Evolutionary conservation across 163 green algal species (phyloP).

Genomic region (Chlorella variabilis): DNA sequence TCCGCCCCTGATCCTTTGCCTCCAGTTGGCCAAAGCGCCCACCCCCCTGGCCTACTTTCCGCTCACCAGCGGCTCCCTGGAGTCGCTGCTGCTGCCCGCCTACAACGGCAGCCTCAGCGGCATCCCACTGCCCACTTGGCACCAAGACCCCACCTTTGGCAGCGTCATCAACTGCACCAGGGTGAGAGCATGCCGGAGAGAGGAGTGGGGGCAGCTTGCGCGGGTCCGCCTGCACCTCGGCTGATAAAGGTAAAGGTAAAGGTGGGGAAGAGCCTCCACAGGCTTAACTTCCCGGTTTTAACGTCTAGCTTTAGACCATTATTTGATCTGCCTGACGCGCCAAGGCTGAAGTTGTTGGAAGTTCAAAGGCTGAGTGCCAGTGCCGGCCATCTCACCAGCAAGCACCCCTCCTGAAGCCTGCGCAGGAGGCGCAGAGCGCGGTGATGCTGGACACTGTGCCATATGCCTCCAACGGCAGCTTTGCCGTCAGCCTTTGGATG

Average conservation of each 20-base stretch:
- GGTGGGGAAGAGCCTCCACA: too few species aligned
- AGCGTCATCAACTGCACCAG: constrained; percentile 26
- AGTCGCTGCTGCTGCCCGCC: constrained; percentile 28
- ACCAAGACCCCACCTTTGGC: constrained; percentile 20
- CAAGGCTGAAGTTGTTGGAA: too few species aligned
- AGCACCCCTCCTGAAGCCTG: too few species aligned
- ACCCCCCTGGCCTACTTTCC: constrained; percentile 52
- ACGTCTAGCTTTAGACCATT: too few species aligned
- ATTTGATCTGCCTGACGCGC: too few species aligned
- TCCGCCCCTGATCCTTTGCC: too few species aligned
- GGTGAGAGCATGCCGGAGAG: background rate
- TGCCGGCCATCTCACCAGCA: too few species aligned
- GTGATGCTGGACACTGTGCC: constrained; percentile 36
- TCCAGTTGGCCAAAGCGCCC: background rate
- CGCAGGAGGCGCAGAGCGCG: constrained; percentile 2
- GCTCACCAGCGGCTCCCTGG: constrained; percentile 37
- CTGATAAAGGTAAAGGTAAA: too few species aligned
- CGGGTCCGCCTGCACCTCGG: too few species aligned
- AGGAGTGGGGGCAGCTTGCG: too few species aligned
- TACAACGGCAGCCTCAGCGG: constrained; percentile 30
- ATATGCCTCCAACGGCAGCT: constrained; percentile 21
- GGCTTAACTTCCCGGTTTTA: too few species aligned
- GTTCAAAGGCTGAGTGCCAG: too few species aligned
- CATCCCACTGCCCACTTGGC: constrained; percentile 2
- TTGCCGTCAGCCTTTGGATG: constrained; percentile 47